phyloP scores from a whole-genome alignment of 805 yeast genomes.

The Saccharomyces kudriavzevii region DNA sequence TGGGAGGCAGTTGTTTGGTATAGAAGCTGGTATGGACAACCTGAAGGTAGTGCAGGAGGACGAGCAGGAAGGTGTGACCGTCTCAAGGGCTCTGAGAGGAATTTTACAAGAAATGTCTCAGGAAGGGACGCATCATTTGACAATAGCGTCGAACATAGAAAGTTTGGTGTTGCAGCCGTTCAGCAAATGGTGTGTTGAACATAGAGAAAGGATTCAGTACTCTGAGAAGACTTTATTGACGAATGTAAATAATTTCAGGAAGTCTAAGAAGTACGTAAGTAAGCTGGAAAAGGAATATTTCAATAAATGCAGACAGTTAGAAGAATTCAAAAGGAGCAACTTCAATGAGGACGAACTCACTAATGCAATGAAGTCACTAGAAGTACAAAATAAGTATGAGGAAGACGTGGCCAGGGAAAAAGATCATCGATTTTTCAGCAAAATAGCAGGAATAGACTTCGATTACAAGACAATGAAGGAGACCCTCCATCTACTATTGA shows the following conservation, averaged over 20 bases:
- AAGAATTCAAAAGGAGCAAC: conserved; percentile 39
- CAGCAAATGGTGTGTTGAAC: conserved; percentile 65
- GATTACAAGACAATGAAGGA: conserved; percentile 32
- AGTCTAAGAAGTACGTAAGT: conserved; percentile 38
- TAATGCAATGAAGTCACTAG: conserved; percentile 19
- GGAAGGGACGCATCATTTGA: conserved; percentile 55
- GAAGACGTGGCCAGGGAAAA: conserved; percentile 19
- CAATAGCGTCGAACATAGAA: conserved; percentile 55
- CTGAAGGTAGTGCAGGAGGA: conserved; percentile 11
- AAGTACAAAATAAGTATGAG: conserved; percentile 20
- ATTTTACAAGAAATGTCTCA: conserved; percentile 47
- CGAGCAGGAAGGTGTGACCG: conserved; percentile 30
- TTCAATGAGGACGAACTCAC: conserved; percentile 19
- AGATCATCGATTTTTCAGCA: conserved; percentile 25
- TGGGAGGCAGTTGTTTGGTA: conserved; percentile 43
- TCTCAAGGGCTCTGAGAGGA: conserved; percentile 38
- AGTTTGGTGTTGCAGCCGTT: conserved; percentile 61
- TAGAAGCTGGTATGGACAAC: conserved; percentile 18
- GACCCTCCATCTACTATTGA: conserved; percentile 36
- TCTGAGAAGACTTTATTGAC: conserved; percentile 46
- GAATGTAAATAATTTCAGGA: conserved; percentile 46
- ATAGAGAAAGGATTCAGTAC: conserved; percentile 54
- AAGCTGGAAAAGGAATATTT: conserved; percentile 59
- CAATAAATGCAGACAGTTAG: conserved; percentile 67
- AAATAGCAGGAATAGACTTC: conserved; percentile 25